A percentile compares a stretch with the other conserved stretches of the same genome.
phyloP scores from a whole-genome alignment of 2,329 filamentous ascomycete species.

The Penicillium janthinellum region DNA sequence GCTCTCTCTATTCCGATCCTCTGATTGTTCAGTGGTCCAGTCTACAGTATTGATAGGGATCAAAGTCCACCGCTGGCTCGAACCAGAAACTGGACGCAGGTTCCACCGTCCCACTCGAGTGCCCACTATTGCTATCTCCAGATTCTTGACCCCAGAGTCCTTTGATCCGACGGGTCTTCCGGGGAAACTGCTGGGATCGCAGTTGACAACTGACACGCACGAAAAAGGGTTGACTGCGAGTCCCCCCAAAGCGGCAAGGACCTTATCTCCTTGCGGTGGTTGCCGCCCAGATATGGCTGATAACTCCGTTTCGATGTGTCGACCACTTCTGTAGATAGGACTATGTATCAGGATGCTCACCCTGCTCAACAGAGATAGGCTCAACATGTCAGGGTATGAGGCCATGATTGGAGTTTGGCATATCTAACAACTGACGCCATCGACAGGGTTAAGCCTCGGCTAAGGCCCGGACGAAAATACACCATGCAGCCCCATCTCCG shows the following conservation, averaged over 20 bases:
- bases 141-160: conserved; percentile 25
- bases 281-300: conserved; percentile 3
- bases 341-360: background rate
- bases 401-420: background rate
- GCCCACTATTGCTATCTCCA: conserved; percentile 21
- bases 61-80: background rate
- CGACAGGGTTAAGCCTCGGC: background rate
- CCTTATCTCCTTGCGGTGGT: conserved; percentile 14
- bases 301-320: conserved; percentile 10
- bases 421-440: conserved; percentile 8
- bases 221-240: background rate
- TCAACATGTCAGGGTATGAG: background rate
- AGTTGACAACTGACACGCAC: no score
- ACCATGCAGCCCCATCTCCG: conserved; percentile 1
- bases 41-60: background rate
- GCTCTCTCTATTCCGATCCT: background rate
- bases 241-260: background rate
- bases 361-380: background rate
- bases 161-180: conserved; percentile 14
- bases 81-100: background rate
- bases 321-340: background rate
- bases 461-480: background rate
- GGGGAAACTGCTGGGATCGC: conserved; percentile 8
- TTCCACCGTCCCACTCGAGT: background rate
- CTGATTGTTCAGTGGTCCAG: background rate